These are phyloP conservation scores for Blastobotrys robertii DNA, from an alignment of 805 yeast species.

Conservation along the genomic window DNA sequence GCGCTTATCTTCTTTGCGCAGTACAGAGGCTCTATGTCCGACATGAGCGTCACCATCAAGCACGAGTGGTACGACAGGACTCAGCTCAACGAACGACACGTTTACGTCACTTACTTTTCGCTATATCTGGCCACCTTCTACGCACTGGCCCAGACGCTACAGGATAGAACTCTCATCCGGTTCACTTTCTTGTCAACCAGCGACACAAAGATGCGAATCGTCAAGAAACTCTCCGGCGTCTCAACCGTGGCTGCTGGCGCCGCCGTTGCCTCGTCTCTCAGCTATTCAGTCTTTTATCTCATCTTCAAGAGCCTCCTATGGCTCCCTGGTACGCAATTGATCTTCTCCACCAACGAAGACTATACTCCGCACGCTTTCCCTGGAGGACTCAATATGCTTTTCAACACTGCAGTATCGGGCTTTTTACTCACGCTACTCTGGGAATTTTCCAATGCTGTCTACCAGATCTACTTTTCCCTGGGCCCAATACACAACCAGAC, in stretches of 20 bases:
- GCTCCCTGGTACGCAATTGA: too few species aligned
- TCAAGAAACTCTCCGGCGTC: too few species aligned
- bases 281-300: constrained; percentile 2
- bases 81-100: constrained; percentile 9
- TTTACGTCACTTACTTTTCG: constrained; percentile 7
- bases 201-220: too few species aligned
- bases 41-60: constrained; percentile 7
- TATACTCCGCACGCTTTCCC: constrained; percentile 9
- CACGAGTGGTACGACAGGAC: constrained; percentile 7
- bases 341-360: too few species aligned
- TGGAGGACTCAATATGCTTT: constrained; percentile 9
- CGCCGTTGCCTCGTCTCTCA: constrained; percentile 2
- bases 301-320: neutral
- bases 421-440: constrained; percentile 17
- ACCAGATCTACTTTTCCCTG: constrained; percentile 26
- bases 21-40: neutral
- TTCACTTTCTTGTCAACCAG: constrained; percentile 2
- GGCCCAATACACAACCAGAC: constrained; percentile 29
- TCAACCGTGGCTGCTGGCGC: too few species aligned
- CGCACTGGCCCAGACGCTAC: constrained; percentile 6
- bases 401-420: constrained; percentile 9
- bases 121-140: constrained; percentile 6
- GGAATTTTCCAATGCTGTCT: constrained; percentile 21
- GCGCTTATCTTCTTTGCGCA: constrained; percentile 6
- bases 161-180: constrained; percentile 9